These are phyloP conservation scores for Blastobotrys illinoisensis DNA, from an alignment of 1,139 yeast species.

Conservation along the genomic window DNA sequence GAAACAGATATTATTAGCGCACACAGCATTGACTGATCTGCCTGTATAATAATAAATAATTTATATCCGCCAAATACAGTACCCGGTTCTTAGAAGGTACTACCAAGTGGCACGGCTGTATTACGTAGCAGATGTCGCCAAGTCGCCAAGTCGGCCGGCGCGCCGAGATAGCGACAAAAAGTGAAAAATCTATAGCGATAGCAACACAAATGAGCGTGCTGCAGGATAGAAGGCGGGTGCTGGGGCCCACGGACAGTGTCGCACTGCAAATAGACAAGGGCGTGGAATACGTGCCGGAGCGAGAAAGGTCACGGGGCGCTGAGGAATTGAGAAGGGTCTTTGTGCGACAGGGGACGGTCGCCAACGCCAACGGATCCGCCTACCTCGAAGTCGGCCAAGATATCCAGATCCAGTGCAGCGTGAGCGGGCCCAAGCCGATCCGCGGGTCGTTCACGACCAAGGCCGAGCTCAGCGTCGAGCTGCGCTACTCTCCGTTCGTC, in stretches of 20 bases:
- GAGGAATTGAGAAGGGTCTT: conserved; percentile 16
- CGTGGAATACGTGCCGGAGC: conserved; percentile 1
- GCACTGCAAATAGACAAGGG: conserved; percentile 15
- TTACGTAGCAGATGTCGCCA: too few relatives aligned
- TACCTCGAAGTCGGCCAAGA: conserved; percentile 63
- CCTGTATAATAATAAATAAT: too few relatives aligned
- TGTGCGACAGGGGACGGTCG: conserved; percentile 52
- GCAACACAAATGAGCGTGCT: conserved; percentile 17
- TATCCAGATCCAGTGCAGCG: conserved; percentile 60
- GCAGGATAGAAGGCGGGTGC: conserved; percentile 36
- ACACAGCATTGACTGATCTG: too few relatives aligned
- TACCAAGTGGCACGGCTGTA: too few relatives aligned
- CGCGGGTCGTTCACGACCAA: conserved; percentile 67
- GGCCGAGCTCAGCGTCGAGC: conserved; percentile 64
- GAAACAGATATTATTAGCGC: too few relatives aligned
- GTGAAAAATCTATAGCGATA: neutral
- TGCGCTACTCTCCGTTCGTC: conserved; percentile 49
- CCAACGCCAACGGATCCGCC: conserved; percentile 80
- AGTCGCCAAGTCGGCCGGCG: neutral
- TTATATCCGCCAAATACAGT: too few relatives aligned
- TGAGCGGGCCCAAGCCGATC: conserved; percentile 88
- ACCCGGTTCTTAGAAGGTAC: too few relatives aligned
- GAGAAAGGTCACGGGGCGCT: conserved; percentile 6
- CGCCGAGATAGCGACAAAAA: neutral
- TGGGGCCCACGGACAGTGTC: conserved; percentile 35